Evolutionary conservation across 2,329 filamentous ascomycete species (phyloP).

Genomic region (Zopfia rhizophila): DNA sequence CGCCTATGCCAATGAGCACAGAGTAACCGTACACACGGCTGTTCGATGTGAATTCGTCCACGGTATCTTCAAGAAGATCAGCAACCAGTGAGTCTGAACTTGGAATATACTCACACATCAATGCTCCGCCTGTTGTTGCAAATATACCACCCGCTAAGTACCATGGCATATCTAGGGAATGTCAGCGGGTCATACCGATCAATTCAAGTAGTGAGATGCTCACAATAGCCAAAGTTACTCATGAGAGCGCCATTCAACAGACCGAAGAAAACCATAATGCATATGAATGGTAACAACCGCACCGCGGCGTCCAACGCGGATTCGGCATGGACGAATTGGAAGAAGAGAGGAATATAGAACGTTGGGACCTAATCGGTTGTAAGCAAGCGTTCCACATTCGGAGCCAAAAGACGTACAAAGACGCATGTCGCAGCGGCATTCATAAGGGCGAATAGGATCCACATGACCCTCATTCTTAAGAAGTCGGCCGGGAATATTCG

Average conservation of each 20-base stretch:
- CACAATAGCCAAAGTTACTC: slow-evolving; percentile 13
- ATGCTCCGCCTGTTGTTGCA: not conserved
- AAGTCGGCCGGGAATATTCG: not conserved
- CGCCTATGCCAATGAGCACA: slow-evolving; percentile 32
- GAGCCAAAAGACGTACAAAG: too few relatives aligned
- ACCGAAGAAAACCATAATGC: slow-evolving; percentile 22
- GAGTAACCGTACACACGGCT: slow-evolving; percentile 35
- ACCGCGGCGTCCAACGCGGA: slow-evolving; percentile 31
- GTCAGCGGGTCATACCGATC: too few relatives aligned
- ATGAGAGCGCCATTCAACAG: slow-evolving; percentile 32
- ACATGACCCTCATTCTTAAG: not conserved
- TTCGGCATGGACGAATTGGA: slow-evolving; percentile 37
- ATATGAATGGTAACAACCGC: slow-evolving; percentile 37
- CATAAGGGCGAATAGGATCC: too few relatives aligned
- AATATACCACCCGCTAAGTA: slow-evolving; percentile 14
- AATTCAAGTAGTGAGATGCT: too few relatives aligned
- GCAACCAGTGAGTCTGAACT: too few relatives aligned
- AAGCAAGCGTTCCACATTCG: too few relatives aligned
- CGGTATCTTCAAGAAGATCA: too few relatives aligned
- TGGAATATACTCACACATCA: too few relatives aligned
- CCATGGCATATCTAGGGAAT: slow-evolving; percentile 13
- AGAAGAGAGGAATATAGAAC: slow-evolving; percentile 40
- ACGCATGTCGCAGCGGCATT: too few relatives aligned
- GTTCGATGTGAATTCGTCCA: slow-evolving; percentile 21
- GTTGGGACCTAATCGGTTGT: too few relatives aligned